Evolutionary conservation across 2,329 filamentous ascomycete species (phyloP), one percentile per base, ranked within the genome.

Genomic region (Remersonia thermophila): DNA sequence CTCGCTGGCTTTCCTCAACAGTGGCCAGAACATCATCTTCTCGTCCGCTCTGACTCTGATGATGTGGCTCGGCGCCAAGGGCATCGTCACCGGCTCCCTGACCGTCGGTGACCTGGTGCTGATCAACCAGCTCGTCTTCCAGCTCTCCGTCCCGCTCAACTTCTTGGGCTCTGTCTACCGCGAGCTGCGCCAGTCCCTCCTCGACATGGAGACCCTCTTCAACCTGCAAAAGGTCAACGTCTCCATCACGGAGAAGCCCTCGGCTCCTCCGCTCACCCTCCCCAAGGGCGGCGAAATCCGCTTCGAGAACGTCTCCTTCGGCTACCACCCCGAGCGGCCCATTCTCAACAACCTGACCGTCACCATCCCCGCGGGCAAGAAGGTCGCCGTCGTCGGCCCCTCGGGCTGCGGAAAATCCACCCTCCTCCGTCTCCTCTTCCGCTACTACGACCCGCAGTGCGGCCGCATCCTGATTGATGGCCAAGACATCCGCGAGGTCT

Each of bases 171-270:
- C 86, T 11, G 89, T 98, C 10, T 98, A 98, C 57, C 81, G 91
- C 49, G 91, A 98, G 61, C 71, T 98, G 36, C 74, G 91, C 38
- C 91, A 98, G 62, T 94, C 85, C 15, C 68, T 98, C 30, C 68
- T 98, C 25, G 93, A 98, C 56, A 98, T 98, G 91, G 91, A 96
- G 61, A 96, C 91, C 0, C 71, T 98, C 5, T 98, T 98, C 67
- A 94, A 84, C 56, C 69, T 98, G 23, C 91, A 98, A 59, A 96
- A 93, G 57, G 89, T 96, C 54, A 93, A 96, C 48, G 79, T 95
- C 10, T 76, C 73, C 27, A 82, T 98, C 54, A 78, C 75, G 49
- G 87, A 98, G 50, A 69, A 73, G 36, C 72, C 80, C 2, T 65
- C 82, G 50, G 85, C 89, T 0, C 77, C 79, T 51, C 69, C 81